phyloP scores from a whole-genome alignment of 2,329 filamentous ascomycete genomes.

The Dothideomycetes sp. region DNA sequence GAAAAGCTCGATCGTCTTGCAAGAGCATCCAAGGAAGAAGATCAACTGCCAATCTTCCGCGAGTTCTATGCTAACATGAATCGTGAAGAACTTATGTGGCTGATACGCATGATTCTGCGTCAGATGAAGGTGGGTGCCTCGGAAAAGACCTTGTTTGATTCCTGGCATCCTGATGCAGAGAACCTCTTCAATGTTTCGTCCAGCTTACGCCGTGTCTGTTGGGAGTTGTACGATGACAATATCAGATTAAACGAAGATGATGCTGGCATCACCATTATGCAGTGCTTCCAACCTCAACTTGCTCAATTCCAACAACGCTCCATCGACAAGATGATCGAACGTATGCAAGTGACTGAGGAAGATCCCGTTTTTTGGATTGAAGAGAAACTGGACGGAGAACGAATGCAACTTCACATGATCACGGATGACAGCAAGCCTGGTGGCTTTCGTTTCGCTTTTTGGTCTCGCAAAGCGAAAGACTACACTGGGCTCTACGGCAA shows the following conservation, averaged over 20 bases:
- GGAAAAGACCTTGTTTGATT: slow-evolving; percentile 76
- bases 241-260: slow-evolving; percentile 67
- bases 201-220: slow-evolving; percentile 82
- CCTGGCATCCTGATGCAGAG: slow-evolving; percentile 46
- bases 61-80: slow-evolving; percentile 88
- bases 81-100: slow-evolving; percentile 84
- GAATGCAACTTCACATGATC: slow-evolving; percentile 92
- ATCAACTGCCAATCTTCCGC: slow-evolving; percentile 72
- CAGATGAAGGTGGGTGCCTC: slow-evolving; percentile 69
- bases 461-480: slow-evolving; percentile 92
- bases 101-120: slow-evolving; percentile 84
- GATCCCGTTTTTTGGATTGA: slow-evolving; percentile 89
- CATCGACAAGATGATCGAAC: slow-evolving; percentile 69
- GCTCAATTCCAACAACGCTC: slow-evolving; percentile 83
- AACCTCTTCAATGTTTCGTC: slow-evolving; percentile 76
- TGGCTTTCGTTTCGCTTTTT: slow-evolving; percentile 71
- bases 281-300: slow-evolving; percentile 92
- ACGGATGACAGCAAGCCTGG: slow-evolving; percentile 59
- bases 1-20: slow-evolving; percentile 71
- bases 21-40: slow-evolving; percentile 65
- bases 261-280: slow-evolving; percentile 70
- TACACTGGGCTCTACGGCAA: slow-evolving; percentile 91
- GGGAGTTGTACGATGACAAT: slow-evolving; percentile 73
- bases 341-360: slow-evolving; percentile 55
- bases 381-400: slow-evolving; percentile 92